Evolutionary conservation across 768 basidiomycete genomes (phyloP).

Genomic region (Ramaria sp.): DNA sequence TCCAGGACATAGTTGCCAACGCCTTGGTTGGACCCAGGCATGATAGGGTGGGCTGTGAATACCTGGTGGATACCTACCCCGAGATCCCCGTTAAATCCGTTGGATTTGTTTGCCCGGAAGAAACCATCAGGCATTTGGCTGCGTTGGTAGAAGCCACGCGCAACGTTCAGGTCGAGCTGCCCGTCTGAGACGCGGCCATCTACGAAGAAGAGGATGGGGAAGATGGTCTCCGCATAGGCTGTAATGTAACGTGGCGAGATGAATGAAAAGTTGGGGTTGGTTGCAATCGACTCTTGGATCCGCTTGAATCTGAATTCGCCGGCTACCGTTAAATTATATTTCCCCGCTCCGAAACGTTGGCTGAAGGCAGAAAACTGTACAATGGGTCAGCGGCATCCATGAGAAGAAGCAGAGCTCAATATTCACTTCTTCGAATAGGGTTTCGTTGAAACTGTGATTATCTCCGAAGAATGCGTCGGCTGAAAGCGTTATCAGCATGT

Average conservation of each 20-base stretch:
- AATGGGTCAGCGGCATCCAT: neutral
- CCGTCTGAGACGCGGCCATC: neutral
- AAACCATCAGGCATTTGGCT: neutral
- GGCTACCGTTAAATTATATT: neutral
- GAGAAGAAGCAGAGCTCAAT: neutral
- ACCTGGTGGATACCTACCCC: neutral
- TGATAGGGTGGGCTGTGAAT: neutral
- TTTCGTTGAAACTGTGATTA: constrained; percentile 7
- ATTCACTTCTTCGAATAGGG: constrained; percentile 3
- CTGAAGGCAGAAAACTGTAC: neutral
- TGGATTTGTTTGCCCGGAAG: neutral
- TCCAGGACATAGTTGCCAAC: neutral
- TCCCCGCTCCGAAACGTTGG: neutral
- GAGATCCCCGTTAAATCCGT: neutral
- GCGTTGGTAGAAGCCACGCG: constrained; percentile 5
- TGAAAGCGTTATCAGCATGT: neutral
- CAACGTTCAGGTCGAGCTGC: neutral
- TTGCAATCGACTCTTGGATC: constrained; percentile 6
- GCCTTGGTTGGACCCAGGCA: constrained; percentile 6
- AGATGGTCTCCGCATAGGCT: constrained; percentile 6
- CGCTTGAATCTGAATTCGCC: constrained; percentile 4
- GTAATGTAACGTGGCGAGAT: constrained; percentile 2
- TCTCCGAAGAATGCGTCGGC: constrained; percentile 9
- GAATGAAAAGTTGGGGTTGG: constrained; percentile 9
- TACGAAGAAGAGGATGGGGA: constrained; percentile 8